Conservation (phyloP, 306 rosid genomes). For the Cicer chorassanicum region DNA sequence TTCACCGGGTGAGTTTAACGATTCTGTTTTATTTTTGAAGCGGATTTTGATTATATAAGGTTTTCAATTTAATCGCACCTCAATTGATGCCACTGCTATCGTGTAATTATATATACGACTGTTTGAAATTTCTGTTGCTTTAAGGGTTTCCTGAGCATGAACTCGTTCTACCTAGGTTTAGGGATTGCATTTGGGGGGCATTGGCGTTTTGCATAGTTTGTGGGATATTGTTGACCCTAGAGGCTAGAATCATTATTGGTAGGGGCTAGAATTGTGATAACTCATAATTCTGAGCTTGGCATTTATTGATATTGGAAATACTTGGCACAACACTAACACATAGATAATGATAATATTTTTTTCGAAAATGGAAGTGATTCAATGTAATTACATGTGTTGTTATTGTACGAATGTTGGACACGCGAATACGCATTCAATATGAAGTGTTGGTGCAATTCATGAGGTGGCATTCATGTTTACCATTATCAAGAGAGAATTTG, state of each 20-base stretch:
- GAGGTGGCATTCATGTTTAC: slow-evolving; percentile 1
- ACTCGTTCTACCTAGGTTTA: neutral
- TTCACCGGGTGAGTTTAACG: slow-evolving; percentile 68
- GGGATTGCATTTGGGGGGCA: slow-evolving; percentile 2
- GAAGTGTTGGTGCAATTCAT: too few species aligned
- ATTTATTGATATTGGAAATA: slow-evolving; percentile 7
- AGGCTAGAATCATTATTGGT: neutral
- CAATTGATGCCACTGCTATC: neutral
- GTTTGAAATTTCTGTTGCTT: neutral
- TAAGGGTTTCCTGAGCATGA: neutral
- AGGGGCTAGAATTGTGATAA: slow-evolving; percentile 11
- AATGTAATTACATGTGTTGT: too few species aligned
- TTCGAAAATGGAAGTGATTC: neutral
- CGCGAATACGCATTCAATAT: too few species aligned
- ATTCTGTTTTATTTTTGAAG: neutral
- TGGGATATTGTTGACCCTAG: neutral
- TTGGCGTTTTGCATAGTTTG: neutral
- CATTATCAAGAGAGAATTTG: neutral
- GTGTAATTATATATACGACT: neutral
- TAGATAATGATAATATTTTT: neutral
- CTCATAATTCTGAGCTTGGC: neutral
- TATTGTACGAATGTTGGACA: too few species aligned
- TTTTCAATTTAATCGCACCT: neutral
- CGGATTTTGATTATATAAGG: neutral
- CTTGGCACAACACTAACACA: too few species aligned